Conservation (phyloP, 345 rosid species). For the Salix koriyanagi region DNA sequence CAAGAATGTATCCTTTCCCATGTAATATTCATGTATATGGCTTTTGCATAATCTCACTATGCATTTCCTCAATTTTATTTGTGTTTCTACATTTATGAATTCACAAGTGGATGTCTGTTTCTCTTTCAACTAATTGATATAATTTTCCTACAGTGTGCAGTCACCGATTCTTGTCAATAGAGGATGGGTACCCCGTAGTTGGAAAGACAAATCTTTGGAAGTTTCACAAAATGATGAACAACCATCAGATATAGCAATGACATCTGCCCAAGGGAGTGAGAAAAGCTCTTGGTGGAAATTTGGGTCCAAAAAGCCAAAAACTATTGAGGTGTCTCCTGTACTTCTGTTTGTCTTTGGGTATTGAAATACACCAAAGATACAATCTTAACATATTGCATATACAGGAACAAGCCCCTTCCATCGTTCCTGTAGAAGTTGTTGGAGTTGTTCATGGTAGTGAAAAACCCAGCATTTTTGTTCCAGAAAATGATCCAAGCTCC, state of each 20-base stretch:
- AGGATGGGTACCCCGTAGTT: conserved; percentile 96
- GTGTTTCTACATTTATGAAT: too few relatives aligned
- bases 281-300: conserved; percentile 58
- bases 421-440: conserved; percentile 54
- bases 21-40: too few relatives aligned
- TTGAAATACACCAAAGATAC: background rate
- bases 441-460: conserved; percentile 90
- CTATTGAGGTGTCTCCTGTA: conserved; percentile 44
- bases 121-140: conserved; percentile 11
- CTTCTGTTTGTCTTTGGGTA: conserved; percentile 13
- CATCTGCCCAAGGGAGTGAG: conserved; percentile 35
- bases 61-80: too few relatives aligned
- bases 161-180: conserved; percentile 83
- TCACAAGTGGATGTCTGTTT: background rate
- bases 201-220: conserved; percentile 67
- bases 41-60: too few relatives aligned
- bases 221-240: conserved; percentile 31
- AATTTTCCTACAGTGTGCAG: conserved; percentile 51
- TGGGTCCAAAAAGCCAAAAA: conserved; percentile 54
- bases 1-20: too few relatives aligned
- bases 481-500: conserved; percentile 71
- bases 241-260: conserved; percentile 18
- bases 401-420: conserved; percentile 39
- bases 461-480: conserved; percentile 91
- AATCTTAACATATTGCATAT: conserved; percentile 18